These are phyloP conservation scores for Hanseniaspora pseudoguilliermondii DNA, from an alignment of 805 yeast genomes.

Conservation along the genomic window DNA sequence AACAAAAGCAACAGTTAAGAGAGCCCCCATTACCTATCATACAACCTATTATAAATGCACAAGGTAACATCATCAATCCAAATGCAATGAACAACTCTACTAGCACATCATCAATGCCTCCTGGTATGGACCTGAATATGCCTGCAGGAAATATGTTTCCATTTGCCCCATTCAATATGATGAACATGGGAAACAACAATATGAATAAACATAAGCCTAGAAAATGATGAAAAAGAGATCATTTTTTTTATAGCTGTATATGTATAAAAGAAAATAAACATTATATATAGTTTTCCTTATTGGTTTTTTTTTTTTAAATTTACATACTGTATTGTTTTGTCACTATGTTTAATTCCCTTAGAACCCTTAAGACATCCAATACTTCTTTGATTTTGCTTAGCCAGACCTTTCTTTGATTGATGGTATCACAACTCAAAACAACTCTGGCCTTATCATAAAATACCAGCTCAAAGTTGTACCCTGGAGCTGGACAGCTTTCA, in stretches of 20 bases:
- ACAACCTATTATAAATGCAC: slow-evolving; percentile 9
- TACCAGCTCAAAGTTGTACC: slow-evolving; percentile 3
- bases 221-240: background rate
- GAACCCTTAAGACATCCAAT: background rate
- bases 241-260: background rate
- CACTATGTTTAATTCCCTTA: background rate
- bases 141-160: slow-evolving; percentile 2
- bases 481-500: slow-evolving; percentile 9
- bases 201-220: background rate
- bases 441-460: background rate
- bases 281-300: background rate
- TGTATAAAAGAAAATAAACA: background rate
- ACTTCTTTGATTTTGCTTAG: slow-evolving; percentile 2
- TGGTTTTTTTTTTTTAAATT: background rate
- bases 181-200: slow-evolving; percentile 7
- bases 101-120: background rate
- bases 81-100: slow-evolving; percentile 2
- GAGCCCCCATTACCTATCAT: slow-evolving; percentile 12
- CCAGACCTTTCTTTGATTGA: slow-evolving; percentile 6
- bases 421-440: slow-evolving; percentile 7
- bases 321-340: background rate
- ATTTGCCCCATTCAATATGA: slow-evolving; percentile 11
- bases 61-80: slow-evolving; percentile 5
- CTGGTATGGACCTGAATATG: background rate
- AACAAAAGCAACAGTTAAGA: slow-evolving; percentile 14